phyloP scores from a whole-genome alignment of 768 basidiomycete species.

The Mycena venus region DNA sequence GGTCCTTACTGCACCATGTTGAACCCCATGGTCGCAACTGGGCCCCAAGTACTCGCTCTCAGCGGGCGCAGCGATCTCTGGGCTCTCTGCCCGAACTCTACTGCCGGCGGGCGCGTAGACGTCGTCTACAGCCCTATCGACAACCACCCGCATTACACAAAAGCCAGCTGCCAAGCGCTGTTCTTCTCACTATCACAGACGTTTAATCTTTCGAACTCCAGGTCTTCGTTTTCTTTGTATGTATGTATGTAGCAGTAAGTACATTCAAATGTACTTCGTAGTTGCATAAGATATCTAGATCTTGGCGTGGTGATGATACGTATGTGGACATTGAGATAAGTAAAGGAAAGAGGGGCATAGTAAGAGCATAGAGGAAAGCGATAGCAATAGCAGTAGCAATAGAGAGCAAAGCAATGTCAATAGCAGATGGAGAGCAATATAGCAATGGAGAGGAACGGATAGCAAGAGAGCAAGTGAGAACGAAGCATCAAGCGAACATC shows the following conservation, averaged over 20 bases:
- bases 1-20: conserved; percentile 25
- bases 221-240: conserved; percentile 9
- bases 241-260: background rate
- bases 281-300: conserved; percentile 3
- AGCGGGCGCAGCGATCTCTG: conserved; percentile 30
- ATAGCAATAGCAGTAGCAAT: conserved; percentile 18
- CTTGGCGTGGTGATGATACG: conserved; percentile 28
- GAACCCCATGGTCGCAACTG: conserved; percentile 22
- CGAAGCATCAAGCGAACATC: conserved; percentile 36
- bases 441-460: conserved; percentile 27
- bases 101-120: conserved; percentile 34
- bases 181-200: conserved; percentile 27
- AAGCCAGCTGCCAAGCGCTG: conserved; percentile 21
- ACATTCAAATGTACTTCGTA: background rate
- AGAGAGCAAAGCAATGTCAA: conserved; percentile 34
- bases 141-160: conserved; percentile 34
- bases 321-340: conserved; percentile 7
- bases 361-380: conserved; percentile 30
- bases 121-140: conserved; percentile 33
- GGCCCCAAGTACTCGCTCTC: conserved; percentile 29
- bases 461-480: conserved; percentile 24
- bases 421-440: conserved; percentile 22
- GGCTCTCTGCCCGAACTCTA: conserved; percentile 36
- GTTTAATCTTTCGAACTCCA: conserved; percentile 14
- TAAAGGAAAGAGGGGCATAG: conserved; percentile 21